Evolutionary conservation across 2,329 filamentous ascomycete genomes (phyloP), one percentile per base, ranked within the genome.

Genomic region (Paecilomyces variotii): DNA sequence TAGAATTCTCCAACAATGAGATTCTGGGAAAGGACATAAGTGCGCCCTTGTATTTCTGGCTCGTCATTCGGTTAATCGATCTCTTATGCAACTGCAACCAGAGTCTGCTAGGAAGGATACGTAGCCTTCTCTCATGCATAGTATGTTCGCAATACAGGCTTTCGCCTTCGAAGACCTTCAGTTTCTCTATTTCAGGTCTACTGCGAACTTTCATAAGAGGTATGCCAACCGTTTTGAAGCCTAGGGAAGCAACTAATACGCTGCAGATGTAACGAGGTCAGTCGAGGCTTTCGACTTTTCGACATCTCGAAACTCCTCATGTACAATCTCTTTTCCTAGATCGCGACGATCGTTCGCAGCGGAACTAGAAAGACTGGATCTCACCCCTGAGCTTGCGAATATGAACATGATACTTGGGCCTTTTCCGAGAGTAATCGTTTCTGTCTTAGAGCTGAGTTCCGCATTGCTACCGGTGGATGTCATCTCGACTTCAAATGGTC

Each of bases 1-100:
- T 88, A 50, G 89, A 87, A 80, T 69, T 82, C 45, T 89, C 78
- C 83, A 63, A 81, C 84, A 62, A 87, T 80, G 54, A 83, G 79
- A 69, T 74, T 84, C 51, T 79, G 85, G 63, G 80, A 73, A 66
- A 71, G 57, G 67, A 70, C 66, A 68, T 76, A 55, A 71, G 75
- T 34, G 78, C 78, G 3, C 81, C 79, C 4, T 73, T 86, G 26
- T 76, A 81, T 60, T 70, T 82, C 26, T 83, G 80, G 79, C 70
- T 87, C 32, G 70, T 82, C 45, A 76, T 82, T 14, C 80, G 79
- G 56, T 67, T 86, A 32, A 68, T 85, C 55, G 73, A 76, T 34
- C 64, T 85, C 45, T 70, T 79, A 53, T 73, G 74, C 51, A 70
- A 72, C 55, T 72, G 74, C 58, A 73, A 74, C 35, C 74, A 77